Base-by-base conservation (phyloP, 2,329 filamentous ascomycete genomes). In the Colletotrichum plurivorum region DNA sequence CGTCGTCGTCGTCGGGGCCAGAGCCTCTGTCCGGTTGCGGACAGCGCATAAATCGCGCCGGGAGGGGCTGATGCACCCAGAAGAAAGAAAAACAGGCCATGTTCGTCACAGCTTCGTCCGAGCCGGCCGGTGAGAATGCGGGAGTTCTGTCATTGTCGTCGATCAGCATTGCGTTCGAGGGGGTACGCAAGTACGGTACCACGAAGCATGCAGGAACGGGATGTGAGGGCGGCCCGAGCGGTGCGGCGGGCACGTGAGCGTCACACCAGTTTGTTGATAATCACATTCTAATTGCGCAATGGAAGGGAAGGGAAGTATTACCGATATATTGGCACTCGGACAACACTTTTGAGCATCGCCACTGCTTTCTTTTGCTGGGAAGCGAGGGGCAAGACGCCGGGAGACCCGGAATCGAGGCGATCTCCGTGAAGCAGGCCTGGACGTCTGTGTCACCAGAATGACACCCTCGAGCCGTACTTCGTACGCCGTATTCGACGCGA, bases 181-280 rank as follows among this genome's bases (percentile, higher is more conserved):
- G 58, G 22, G 22, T 25, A 25, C 22, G 22, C 22, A 25, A 25
- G 15, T 43, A 25, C 9, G 20, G 18, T 20, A 31, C 31, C 25
- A 43, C 20, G 20, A n/a, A 20, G 18, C 46, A 54, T 15, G 41
- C 48, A 31, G 59, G 48, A 12, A 39, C 49, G 60, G 66, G 55
- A 69, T 66, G 61, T 45, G 31, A 60, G 62, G 43, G 55, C 66
- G 66, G 66, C 55, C 62, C 62, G 66, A 66, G 66, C 55, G 61
- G 46, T 20, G 20, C 45, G 15, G 46, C 22, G 48, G 54, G 36
- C 49, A 31, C 16, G 31, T 63, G 25, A 51, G 41, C 31, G 43
- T 66, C 54, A 49, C 53, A 55, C 66, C 41, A 51, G 49, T 55
- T 39, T 65, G 55, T 20, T 22, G 16, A 36, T 27, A 27, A 20